Conservation (phyloP, 75 land plant genomes). For the Cunninghamia lanceolata region DNA sequence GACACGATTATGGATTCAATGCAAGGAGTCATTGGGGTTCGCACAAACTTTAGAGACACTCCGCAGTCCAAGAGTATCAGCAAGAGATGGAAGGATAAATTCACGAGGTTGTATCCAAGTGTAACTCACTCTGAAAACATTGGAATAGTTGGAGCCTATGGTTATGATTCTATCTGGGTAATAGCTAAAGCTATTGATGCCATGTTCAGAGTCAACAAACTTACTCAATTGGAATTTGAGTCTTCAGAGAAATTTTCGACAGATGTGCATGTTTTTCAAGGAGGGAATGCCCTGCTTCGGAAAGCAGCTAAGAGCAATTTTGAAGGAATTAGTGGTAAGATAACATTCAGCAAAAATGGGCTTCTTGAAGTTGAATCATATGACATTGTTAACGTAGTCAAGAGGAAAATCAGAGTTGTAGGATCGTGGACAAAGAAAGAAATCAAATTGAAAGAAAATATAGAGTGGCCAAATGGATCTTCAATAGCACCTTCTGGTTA, state of each 20-base stretch:
- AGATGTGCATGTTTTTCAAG: not conserved
- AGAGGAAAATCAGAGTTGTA: not conserved
- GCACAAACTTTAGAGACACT: not conserved
- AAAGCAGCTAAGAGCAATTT: not conserved
- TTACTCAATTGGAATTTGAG: not conserved
- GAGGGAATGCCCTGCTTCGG: not conserved
- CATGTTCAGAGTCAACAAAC: not conserved
- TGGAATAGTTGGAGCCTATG: not conserved
- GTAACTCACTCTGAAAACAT: too few relatives aligned
- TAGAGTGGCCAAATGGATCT: not conserved
- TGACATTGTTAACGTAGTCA: not conserved
- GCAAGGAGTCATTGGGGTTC: not conserved
- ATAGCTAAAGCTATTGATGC: not conserved
- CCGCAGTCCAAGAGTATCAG: not conserved
- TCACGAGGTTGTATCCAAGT: not conserved
- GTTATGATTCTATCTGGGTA: not conserved
- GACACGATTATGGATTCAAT: not conserved
- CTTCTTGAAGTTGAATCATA: not conserved
- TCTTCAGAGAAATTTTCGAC: not conserved
- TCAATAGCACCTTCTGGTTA: conserved; percentile 25
- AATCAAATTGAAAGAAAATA: too few relatives aligned
- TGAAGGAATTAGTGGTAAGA: not conserved
- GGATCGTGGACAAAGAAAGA: not conserved
- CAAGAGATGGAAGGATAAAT: not conserved
- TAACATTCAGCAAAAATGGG: not conserved